Conservation (phyloP, 306 rosid genomes). For the Betula pendula region DNA sequence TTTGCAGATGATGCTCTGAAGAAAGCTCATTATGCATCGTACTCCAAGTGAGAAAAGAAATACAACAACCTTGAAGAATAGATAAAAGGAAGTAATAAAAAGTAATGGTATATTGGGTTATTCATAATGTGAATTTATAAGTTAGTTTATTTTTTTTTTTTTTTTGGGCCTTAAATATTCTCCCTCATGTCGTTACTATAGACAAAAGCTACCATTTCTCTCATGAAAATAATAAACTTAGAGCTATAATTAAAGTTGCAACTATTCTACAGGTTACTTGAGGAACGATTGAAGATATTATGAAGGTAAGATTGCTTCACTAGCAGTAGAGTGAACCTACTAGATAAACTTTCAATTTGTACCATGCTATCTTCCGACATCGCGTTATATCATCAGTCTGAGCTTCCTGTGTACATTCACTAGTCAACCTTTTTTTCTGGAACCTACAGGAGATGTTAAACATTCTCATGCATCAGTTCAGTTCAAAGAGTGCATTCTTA, state of each 20-base stretch:
- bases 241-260: conserved; percentile 27
- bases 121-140: conserved; percentile 6
- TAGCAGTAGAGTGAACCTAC: conserved; percentile 11
- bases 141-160: background rate
- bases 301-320: conserved; percentile 55
- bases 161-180: conserved; percentile 14
- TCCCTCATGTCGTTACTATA: conserved; percentile 4
- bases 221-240: conserved; percentile 1
- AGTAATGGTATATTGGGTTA: background rate
- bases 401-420: conserved; percentile 19
- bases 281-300: conserved; percentile 57
- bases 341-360: conserved; percentile 20
- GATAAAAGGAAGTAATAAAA: background rate
- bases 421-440: conserved; percentile 10
- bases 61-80: background rate
- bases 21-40: background rate
- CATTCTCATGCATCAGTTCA: conserved; percentile 53
- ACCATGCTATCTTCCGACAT: background rate
- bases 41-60: background rate
- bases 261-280: conserved; percentile 65
- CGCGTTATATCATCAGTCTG: conserved; percentile 9
- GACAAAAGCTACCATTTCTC: conserved; percentile 2
- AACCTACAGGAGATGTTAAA: conserved; percentile 10
- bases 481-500: conserved; percentile 61
- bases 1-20: background rate